Base-by-base conservation (phyloP, 768 basidiomycete species). In the Tephrocybe sp. region DNA sequence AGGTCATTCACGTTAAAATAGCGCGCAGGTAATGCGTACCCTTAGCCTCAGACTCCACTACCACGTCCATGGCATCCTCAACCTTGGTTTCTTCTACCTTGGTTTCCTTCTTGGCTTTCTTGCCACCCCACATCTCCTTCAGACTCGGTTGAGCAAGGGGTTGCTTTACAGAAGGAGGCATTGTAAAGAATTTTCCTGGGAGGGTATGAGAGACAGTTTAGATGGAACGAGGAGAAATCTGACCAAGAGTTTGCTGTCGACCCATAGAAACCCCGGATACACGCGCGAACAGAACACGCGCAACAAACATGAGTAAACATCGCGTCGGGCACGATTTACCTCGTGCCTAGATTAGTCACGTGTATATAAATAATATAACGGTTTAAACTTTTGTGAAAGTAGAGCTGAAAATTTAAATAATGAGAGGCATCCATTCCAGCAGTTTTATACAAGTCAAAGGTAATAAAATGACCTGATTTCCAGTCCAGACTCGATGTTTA, bases 141-240 rank as follows among this genome's bases (percentile, higher is more conserved):
- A 93, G 78, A 59, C 73, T 90, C n/a, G 89, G 74, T 64, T 93
- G 90, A 50, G 89, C 88, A 6, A 85, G 82, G 0, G 86, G 85
- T 24, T 80, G 63, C 66, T 88, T 90, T n/a, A 62, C 56, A 24
- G 76, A 75, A 55, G 76, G 77, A 0, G 90, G 87, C 86, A 90
- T 87, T 50, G 76, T 72, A 47, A 91, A 82, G 73, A 90, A 92
- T 60, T 80, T 88, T 30, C 83, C 89, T 92, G 53, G 8, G 30
- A 11, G 2, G 8, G 19, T 45, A 24, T 52, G 34, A 28, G 1
- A 31, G 4, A 3, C 51, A 27, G 34, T 49, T 39, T 44, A 39
- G 32, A 32, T 35, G 30, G 11, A 16, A 16, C 19, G 32, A 21
- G 16, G 47, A 25, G 26, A 26, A 39, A 19, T 62, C 68, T 15